Base-by-base conservation (phyloP, 352 stramenopile genomes). In the Phytopythium aichiense region DNA sequence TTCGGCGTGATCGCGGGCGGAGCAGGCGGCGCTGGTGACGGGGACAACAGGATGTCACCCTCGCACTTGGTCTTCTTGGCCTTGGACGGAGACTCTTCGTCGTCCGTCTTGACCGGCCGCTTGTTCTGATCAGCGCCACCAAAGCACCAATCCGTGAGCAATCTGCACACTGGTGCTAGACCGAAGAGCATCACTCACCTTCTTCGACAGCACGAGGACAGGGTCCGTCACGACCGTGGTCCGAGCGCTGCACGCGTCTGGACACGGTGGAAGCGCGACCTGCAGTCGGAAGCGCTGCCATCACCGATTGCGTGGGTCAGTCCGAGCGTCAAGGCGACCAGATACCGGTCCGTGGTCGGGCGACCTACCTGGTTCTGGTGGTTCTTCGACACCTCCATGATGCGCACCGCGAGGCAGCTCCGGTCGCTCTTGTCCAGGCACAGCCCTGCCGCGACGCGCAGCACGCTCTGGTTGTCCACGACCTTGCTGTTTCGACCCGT, bases 351-450 rank as follows among this genome's bases (percentile, higher is more conserved):
- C 35, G 35, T 15, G 12, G 12, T 40, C 15, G 25, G 8, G 2
- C 18, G 0, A 13, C 33, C 35, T 63, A 91, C 81, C 81, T 90
- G 81, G 69, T 92, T 92, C 58, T 89, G 71, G 50, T 92, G 81
- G 65, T 92, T 92, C 68, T 92, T 92, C 38, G 84, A 92, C 7
- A 92, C 84, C 50, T 92, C 79, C 58, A 85, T 85, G 61, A 92
- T 91, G 20, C 84, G 84, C 33, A 92, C 65, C 43, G 69, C 73
- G 13, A 92, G 50, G 9, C 66, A 66, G 59, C 77, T 92, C 25
- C 73, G 55, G 50, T 79, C 66, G 35, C 81, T 62, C 54, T 77
- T 81, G 67, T 81, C 77, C 6, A 92, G 71, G 60, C 79, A 92
- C 33, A 90, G 70, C 0, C 81, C 84, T 3, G 77, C 73, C 31